Evolutionary conservation across 75 land plant genomes (phyloP), one percentile per base, ranked within the genome.

Genomic region (Sequoiadendron giganteum): DNA sequence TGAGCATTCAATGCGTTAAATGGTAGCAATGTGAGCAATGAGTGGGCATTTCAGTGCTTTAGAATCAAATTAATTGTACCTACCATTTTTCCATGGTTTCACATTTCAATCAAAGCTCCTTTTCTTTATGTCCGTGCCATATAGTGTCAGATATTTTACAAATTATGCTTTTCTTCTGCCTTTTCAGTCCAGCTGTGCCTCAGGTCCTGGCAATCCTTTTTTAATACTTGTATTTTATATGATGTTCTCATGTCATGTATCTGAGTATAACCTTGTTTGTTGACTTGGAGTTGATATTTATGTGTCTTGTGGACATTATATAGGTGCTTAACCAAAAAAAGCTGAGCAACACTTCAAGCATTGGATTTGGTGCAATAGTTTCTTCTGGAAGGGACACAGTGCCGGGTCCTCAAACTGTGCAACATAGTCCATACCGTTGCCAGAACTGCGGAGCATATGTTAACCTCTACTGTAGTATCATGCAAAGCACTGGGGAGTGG

Each of bases 361-460:
- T 97, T 85, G 97, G 97, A n/a, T 97, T 98, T 92, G 99, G 99
- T 72, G 99, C 96, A 10, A 90, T 98, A 85, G 94, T 98, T 77
- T 98, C 95, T 87, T 95, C 95, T 85, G 99, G 99, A 11, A 96
- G 93, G 83, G 99, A 94, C 92, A 91, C 93, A 14, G 88, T 89
- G 54, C 93, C 95, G 10, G 91, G 95, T 83, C 97, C 97, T 83
- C 96, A 95, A 78, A 87, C 91, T 47, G 88, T 98, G 54, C 93
- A 95, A 61, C 95, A 93, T 73, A 91, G 92, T 86, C 94, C 99
- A 45, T 93, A 91, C 83, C 95, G 99, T 49, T 98, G 99, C 89
- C 91, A 90, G 21, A 94, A 92, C 76, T 98, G 99, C 88, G 99
- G 99, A 65, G 97, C 99, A 61, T 98, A 93, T 93, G 88, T 93